Evolutionary conservation across 2,329 filamentous ascomycete genomes (phyloP), one percentile per base, ranked within the genome.

Genomic region (Didymella sp.): DNA sequence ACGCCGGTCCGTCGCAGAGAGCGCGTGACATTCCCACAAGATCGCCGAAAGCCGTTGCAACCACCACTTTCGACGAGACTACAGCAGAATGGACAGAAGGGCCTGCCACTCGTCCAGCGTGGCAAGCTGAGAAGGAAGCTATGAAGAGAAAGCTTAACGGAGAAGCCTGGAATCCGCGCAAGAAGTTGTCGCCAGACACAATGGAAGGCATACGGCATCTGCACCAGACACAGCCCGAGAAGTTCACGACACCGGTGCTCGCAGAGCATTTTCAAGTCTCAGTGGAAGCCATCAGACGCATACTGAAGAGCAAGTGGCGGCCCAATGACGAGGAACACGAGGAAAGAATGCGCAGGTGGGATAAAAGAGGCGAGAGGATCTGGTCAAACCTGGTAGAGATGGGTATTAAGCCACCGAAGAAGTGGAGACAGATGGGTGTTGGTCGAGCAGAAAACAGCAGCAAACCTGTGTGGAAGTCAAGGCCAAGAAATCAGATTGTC

Each of bases 101-200:
- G 12, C 25, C 9, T 31, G 48, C 50, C 4, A 46, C 68, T 28
- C 67, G 64, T 15, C 84, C 87, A 61, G 58, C 69, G 3, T 98
- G 95, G 95, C 83, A 85, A 72, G 74, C 85, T 13, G 89, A 97
- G 64, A 97, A 96, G 73, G 79, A 79, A 1, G 89, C 87, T 0
- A 77, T 96, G 31, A 85, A 88, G 67, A 77, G 85, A 59, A 99
- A 98, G 71, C 95, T 97, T 63, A 86, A 86, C 1, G 85, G 88
- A 7, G 87, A 78, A 35, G 79, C 88, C 9, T 99, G 94, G 93
- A 83, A 84, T 25, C 94, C 95, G 27, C 84, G 85, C 45, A 97
- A 96, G 76, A 88, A 88, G 56, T 83, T 99, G 9, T 98, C 95
- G 0, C 95, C 95, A 0, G 94, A 98, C 75, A 92, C 93, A 1